phyloP scores from a whole-genome alignment of 371 early-diverging fungal species.

The Vittaforma corneae region DNA sequence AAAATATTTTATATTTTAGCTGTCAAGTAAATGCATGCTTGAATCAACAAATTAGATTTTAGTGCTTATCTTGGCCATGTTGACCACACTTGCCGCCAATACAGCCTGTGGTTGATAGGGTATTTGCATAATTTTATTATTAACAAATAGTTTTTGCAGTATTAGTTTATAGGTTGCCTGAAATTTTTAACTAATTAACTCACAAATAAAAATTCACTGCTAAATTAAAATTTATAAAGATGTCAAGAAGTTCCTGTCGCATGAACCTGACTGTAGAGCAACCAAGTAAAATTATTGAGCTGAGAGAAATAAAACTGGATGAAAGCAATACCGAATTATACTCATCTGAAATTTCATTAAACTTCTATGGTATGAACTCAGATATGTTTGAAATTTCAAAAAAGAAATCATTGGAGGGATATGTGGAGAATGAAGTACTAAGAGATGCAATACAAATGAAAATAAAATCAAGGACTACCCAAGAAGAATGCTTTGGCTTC shows the following conservation, averaged over 20 bases:
- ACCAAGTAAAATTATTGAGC: conserved; percentile 36
- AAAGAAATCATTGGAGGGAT: not conserved
- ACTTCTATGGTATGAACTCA: conserved; percentile 17
- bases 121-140: too few relatives aligned
- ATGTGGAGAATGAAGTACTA: not conserved
- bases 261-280: conserved; percentile 37
- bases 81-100: too few relatives aligned
- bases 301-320: conserved; percentile 11
- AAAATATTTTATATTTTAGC: too few relatives aligned
- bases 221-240: too few relatives aligned
- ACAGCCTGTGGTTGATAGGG: too few relatives aligned
- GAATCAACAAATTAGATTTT: too few relatives aligned
- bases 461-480: not conserved
- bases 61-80: too few relatives aligned
- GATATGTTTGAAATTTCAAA: not conserved
- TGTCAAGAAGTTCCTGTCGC: not conserved
- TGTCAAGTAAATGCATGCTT: too few relatives aligned
- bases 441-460: not conserved
- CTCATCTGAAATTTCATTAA: conserved; percentile 4
- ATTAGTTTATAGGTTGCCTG: too few relatives aligned
- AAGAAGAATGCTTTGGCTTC: not conserved
- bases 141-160: too few relatives aligned
- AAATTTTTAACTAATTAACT: too few relatives aligned
- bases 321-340: not conserved
- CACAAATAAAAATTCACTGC: too few relatives aligned